Evolutionary conservation across 495 filamentous ascomycete species (phyloP).

Genomic region (Pyrenula massariospora): DNA sequence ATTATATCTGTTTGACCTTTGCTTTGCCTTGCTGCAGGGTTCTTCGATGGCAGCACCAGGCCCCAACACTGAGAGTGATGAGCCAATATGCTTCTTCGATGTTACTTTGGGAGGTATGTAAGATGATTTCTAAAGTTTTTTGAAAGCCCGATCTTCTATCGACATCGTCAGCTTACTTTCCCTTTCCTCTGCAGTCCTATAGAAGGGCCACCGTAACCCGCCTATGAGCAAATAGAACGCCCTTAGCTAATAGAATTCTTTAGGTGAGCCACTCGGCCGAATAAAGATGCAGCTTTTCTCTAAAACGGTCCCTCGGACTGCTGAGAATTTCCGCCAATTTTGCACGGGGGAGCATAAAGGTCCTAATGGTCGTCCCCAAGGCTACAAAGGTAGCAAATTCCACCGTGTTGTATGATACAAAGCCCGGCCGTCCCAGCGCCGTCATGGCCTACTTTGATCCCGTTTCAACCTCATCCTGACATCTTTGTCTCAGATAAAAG

Average conservation of each 20-base stretch:
- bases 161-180: neutral
- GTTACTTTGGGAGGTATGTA: constrained; percentile 74
- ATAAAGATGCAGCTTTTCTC: constrained; percentile 92
- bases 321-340: constrained; percentile 95
- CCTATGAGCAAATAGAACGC: too few relatives aligned
- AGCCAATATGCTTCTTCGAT: constrained; percentile 80
- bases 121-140: constrained; percentile 1
- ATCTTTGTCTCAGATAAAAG: constrained; percentile 56
- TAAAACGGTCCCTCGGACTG: constrained; percentile 71
- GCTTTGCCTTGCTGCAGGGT: too few relatives aligned
- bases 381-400: constrained; percentile 91
- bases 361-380: constrained; percentile 65
- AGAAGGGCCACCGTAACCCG: too few relatives aligned
- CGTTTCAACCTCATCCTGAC: neutral
- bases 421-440: too few relatives aligned
- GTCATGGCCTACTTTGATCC: constrained; percentile 17
- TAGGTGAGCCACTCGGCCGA: constrained; percentile 82
- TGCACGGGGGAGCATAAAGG: constrained; percentile 92
- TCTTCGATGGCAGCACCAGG: too few relatives aligned
- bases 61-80: neutral
- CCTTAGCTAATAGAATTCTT: neutral
- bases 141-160: constrained; percentile 1
- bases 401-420: constrained; percentile 62
- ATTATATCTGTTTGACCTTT: too few relatives aligned
- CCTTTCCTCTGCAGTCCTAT: neutral